Evolutionary conservation across 2,329 filamentous ascomycete genomes (phyloP).

Genomic region (Leptographium galeiforme): DNA sequence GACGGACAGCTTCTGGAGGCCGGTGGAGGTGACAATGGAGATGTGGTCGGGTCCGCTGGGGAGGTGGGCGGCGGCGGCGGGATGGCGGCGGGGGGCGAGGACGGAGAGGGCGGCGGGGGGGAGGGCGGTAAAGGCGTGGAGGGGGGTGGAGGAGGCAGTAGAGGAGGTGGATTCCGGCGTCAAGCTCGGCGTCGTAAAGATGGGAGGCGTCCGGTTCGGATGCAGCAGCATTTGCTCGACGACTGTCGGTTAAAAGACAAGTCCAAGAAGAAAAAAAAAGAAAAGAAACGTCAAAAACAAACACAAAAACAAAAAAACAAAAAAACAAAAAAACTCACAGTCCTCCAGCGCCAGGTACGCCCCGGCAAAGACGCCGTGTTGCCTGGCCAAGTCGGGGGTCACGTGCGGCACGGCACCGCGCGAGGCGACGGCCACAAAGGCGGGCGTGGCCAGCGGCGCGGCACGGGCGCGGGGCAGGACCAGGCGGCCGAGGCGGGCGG

Average conservation of each 20-base stretch:
- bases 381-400: conserved; percentile 66
- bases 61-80: conserved; percentile 58
- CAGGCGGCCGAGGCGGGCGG: conserved; percentile 56
- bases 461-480: conserved; percentile 38
- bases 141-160: conserved; percentile 19
- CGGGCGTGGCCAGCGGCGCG: conserved; percentile 64
- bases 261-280: no score
- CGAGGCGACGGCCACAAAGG: conserved; percentile 68
- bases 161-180: no score
- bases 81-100: conserved; percentile 63
- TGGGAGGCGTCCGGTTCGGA: conserved; percentile 4
- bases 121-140: conserved; percentile 67
- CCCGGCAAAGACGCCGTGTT: conserved; percentile 50
- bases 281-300: no score
- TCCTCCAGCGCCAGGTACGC: conserved; percentile 82
- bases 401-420: conserved; percentile 78
- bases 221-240: conserved; percentile 7
- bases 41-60: conserved; percentile 59
- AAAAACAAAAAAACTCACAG: no score
- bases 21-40: conserved; percentile 73
- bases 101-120: conserved; percentile 53
- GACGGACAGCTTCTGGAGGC: conserved; percentile 59
- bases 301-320: no score
- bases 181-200: conserved; percentile 5
- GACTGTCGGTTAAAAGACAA: no score